A percentile compares a stretch with the other conserved stretches of the same genome.
These are phyloP conservation scores for Syncephalastrum racemosum DNA, from an alignment of 371 early-diverging fungal species.

Conservation along the genomic window DNA sequence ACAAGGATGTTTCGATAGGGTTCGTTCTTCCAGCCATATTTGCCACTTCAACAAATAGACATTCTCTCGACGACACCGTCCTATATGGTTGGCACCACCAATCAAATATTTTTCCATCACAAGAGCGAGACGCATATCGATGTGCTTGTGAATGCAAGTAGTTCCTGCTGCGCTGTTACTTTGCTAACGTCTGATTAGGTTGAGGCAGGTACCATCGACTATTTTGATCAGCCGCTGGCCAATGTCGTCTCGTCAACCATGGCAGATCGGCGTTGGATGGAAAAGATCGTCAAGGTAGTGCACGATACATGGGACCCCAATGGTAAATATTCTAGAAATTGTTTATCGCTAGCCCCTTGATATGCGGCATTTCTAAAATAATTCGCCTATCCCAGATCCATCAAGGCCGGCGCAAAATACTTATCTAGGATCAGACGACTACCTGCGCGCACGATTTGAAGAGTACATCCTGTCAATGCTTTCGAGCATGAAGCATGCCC, in stretches of 20 bases:
- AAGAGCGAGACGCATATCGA: slow-evolving; percentile 69
- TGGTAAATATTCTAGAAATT: slow-evolving; percentile 29
- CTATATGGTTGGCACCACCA: slow-evolving; percentile 78
- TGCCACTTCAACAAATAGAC: slow-evolving; percentile 85
- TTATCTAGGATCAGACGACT: slow-evolving; percentile 79
- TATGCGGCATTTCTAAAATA: background rate
- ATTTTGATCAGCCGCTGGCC: slow-evolving; percentile 59
- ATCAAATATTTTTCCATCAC: slow-evolving; percentile 78
- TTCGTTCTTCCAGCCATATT: slow-evolving; percentile 81
- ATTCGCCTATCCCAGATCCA: slow-evolving; percentile 35
- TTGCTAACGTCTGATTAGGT: slow-evolving; percentile 33
- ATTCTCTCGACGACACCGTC: slow-evolving; percentile 69
- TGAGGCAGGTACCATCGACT: slow-evolving; percentile 74
- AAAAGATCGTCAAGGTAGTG: slow-evolving; percentile 58
- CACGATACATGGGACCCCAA: slow-evolving; percentile 54
- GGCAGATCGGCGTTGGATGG: slow-evolving; percentile 68
- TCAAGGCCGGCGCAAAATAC: slow-evolving; percentile 53
- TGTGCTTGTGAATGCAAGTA: slow-evolving; percentile 71
- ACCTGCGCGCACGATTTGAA: slow-evolving; percentile 77
- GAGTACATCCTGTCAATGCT: slow-evolving; percentile 69
- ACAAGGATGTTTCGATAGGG: slow-evolving; percentile 40
- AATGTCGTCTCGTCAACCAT: slow-evolving; percentile 48
- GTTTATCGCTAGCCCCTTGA: too few relatives aligned
- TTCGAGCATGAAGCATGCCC: slow-evolving; percentile 67
- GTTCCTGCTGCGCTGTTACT: background rate